Evolutionary conservation across 2,329 filamentous ascomycete genomes (phyloP), one percentile per base, ranked within the genome.

Genomic region (Epichloe coenophiala): DNA sequence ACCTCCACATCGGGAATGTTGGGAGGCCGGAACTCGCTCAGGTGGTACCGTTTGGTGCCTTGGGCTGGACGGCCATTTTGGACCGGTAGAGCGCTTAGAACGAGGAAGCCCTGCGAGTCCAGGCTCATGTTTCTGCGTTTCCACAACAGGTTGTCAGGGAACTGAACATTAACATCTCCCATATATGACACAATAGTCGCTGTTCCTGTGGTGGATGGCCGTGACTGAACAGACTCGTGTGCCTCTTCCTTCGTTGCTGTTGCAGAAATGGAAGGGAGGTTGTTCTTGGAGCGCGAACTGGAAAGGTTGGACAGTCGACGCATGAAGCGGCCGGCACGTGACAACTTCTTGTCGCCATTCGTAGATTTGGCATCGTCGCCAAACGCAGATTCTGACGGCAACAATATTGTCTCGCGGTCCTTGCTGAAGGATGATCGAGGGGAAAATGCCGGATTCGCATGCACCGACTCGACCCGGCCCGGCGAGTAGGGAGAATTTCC

Each of bases 61-160:
- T 67, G 62, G 5, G 68, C 71, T 3, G 65, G 64, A 13, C 67
- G 62, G 51, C 68, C 79, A 52, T 72, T 69, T 73, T 77, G 73
- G 65, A 80, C 71, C 67, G 77, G 68, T 62, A 73, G 59, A 56
- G 78, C 68, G 41, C 83, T 86, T 54, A 98, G 76, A 52, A 95
- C 83, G 38, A 98, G 71, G 66, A 86, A 89, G 17, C 91, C 93
- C 53, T 85, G 76, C 8, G 82, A 80, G 65, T 97, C 90, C 51
- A 98, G 80, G 56, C 84, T 84, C 68, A 96, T 82, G 60, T 84
- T 89, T 53, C 93, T 82, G 50, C 91, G 85, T 71, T 97, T 98
- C 93, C 93, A 98, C 12, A 98, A 76, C 45, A 98, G 75, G 50
- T 88, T 95, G 63, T 97, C 91, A 0, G 93, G 93, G 64, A 98